Evolutionary conservation across 306 rosid species (phyloP).

Genomic region (Geum urbanum): DNA sequence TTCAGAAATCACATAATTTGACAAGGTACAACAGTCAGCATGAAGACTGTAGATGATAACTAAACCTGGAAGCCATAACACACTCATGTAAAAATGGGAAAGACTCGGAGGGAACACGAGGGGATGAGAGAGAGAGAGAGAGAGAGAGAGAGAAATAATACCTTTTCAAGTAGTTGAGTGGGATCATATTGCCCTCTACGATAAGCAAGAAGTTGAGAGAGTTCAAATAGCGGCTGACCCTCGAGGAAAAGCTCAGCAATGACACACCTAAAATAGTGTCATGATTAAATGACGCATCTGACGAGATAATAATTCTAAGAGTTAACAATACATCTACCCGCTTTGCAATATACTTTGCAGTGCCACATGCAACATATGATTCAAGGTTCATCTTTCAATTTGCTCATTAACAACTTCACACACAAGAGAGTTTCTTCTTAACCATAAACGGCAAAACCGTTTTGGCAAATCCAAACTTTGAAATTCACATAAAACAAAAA

Average conservation of each 20-base stretch:
- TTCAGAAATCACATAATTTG: constrained; percentile 20
- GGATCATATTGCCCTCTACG: constrained; percentile 99
- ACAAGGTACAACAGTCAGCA: constrained; percentile 8
- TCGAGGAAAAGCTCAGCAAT: constrained; percentile 98
- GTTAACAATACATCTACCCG: background rate
- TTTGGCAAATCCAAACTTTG: background rate
- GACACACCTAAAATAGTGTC: constrained; percentile 66
- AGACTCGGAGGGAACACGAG: background rate
- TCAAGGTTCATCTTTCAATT: background rate
- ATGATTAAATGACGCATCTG: constrained; percentile 13
- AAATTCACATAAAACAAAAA: background rate
- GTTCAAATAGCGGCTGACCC: constrained; percentile 94
- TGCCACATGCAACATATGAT: background rate
- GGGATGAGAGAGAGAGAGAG: background rate
- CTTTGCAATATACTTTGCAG: background rate
- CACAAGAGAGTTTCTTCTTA: background rate
- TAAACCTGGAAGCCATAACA: background rate
- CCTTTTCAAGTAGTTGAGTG: constrained; percentile 89
- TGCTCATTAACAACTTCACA: background rate
- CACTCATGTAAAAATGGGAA: background rate
- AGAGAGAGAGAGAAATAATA: constrained; percentile 28
- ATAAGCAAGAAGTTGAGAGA: constrained; percentile 93
- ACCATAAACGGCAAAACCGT: background rate
- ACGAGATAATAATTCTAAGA: background rate
- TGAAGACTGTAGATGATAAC: background rate